Conservation (phyloP, 202 grass and related monocot species). For the Panicum hallii region DNA sequence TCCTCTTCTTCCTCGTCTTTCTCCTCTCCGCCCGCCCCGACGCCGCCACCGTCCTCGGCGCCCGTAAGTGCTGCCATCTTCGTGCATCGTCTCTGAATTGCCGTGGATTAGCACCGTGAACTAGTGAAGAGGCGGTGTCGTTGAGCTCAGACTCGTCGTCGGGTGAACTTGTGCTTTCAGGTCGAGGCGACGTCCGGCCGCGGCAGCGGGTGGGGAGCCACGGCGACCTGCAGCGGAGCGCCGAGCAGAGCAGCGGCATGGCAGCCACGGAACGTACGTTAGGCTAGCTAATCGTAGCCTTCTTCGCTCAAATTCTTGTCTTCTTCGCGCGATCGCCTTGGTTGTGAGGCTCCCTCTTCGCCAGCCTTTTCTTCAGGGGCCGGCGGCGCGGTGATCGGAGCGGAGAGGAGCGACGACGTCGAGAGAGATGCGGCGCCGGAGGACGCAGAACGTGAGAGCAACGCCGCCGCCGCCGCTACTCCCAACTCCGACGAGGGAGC, state of each 20-base stretch:
- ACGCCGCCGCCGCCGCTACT: not conserved
- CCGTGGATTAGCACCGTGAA: not conserved
- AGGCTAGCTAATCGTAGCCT: not conserved
- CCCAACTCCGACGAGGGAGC: slow-evolving; percentile 28
- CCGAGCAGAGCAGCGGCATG: not conserved
- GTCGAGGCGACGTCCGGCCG: slow-evolving; percentile 27
- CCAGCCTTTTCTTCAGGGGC: not conserved
- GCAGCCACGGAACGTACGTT: slow-evolving; percentile 40
- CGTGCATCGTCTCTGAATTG: not conserved
- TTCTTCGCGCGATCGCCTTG: not conserved
- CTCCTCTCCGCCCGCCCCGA: slow-evolving; percentile 61
- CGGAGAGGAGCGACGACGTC: slow-evolving; percentile 6
- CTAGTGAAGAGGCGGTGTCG: not conserved
- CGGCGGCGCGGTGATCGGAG: slow-evolving; percentile 34
- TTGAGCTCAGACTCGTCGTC: not conserved
- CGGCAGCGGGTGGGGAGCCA: not conserved
- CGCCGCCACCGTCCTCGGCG: slow-evolving; percentile 37
- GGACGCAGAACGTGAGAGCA: not conserved
- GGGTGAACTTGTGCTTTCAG: not conserved
- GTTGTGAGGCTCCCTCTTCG: not conserved
- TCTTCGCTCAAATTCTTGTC: not conserved
- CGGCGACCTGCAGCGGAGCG: not conserved
- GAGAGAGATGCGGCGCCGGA: not conserved
- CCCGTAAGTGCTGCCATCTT: slow-evolving; percentile 19
- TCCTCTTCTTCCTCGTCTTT: slow-evolving; percentile 68